Base-by-base conservation (phyloP, 2,329 filamentous ascomycete genomes). In the Thermoascus crustaceus region DNA sequence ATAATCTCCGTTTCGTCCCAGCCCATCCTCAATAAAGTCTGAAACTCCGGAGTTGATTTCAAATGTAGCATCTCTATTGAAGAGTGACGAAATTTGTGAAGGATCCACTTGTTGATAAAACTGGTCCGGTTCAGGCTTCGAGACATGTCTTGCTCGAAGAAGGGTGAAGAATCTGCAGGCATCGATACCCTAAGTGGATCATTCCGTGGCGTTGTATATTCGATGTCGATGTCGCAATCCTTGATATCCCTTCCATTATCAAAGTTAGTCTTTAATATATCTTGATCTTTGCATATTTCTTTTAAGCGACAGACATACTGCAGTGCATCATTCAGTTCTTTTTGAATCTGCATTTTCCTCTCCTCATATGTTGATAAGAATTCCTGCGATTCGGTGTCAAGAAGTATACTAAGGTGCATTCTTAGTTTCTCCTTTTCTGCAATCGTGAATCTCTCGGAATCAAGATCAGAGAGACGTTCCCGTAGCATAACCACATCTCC, bases 71-170 rank as follows among this genome's bases (percentile, higher is more conserved):
- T 49, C 22, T 53, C 47, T 14, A 54, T 31, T 2, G 45, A 45
- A 1, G 54, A 59, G 19, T 49, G 53, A 7, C 53, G 48, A 3
- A 59, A 43, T 17, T 50, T 48, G 23, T 59, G 52, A 0, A 57
- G 49, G 21, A 56, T 45, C 54, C 54, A 57, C 35, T 45, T 50
- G 19, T 54, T 52, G 34, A 58, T 44, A 30, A 53, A 55, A 5
- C 35, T 35, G 8, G 41, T 34, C 13, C 45, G 45, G n/a, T 44
- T 43, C 19, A 45, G 25, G 5, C 38, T 37, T 4, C 33, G 13
- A 1, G 40, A 22, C 17, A 33, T 25, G 11, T 30, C 42, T 8
- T 35, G 30, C n/a, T 52, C 46, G 24, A 49, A 49, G 24, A 47
- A 47, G 3, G 46, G 40, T 5, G 41, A 43, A 1, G 24, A 34